A percentile compares a stretch with the other conserved stretches of the same genome.
Evolutionary conservation across 2,329 filamentous ascomycete species (phyloP).

Genomic region (Raffaelea ambrosiae): DNA sequence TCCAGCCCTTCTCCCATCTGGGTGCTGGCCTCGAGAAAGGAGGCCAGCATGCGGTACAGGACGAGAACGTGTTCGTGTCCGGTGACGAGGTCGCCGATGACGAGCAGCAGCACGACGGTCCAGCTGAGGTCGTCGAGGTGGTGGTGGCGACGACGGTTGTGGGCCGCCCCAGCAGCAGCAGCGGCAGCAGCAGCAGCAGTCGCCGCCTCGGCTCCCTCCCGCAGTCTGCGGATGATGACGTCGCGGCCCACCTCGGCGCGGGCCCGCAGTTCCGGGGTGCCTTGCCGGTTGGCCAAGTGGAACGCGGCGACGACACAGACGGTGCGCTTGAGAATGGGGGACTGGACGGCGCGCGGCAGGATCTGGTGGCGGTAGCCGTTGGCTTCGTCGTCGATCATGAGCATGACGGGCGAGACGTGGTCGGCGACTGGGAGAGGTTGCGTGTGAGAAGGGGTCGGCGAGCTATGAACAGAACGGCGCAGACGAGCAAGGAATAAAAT

Average conservation of each 20-base stretch:
- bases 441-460: no score
- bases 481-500: no score
- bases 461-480: no score
- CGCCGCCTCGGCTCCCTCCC: not conserved
- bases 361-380: not conserved
- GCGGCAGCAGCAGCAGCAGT: not conserved
- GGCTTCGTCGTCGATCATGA: not conserved
- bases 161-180: not conserved
- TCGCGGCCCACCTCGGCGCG: not conserved
- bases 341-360: not conserved
- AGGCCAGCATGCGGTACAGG: not conserved
- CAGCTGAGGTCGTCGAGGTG: not conserved
- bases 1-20: not conserved
- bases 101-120: not conserved
- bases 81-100: not conserved
- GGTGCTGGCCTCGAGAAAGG: not conserved
- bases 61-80: not conserved
- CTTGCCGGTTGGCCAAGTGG: not conserved
- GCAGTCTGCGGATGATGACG: not conserved
- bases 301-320: not conserved
- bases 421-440: not conserved
- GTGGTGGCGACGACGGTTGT: no score
- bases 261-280: not conserved
- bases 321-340: not conserved
- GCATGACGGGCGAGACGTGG: not conserved